Conservation (phyloP, 2,329 filamentous ascomycete species). For the Juglanconis juglandina region DNA sequence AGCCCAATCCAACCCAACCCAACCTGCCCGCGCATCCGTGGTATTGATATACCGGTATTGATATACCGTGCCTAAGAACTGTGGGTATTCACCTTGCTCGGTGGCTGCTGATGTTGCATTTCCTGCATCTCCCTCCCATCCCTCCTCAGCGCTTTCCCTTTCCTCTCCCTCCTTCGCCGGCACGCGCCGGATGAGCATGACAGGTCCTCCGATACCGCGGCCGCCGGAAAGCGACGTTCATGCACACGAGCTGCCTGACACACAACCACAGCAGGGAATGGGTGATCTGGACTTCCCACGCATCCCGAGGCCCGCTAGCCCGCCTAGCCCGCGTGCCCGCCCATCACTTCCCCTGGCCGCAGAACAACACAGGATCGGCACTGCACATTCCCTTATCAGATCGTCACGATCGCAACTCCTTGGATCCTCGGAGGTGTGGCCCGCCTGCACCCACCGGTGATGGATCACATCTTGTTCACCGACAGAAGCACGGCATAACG, state of each 20-base stretch:
- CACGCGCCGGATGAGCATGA: background rate
- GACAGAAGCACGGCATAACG: background rate
- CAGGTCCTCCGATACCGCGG: background rate
- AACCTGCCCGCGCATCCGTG: too few relatives aligned
- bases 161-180: background rate
- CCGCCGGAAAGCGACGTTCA: background rate
- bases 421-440: background rate
- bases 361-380: slow-evolving; percentile 5
- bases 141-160: background rate
- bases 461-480: background rate
- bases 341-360: background rate
- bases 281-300: background rate
- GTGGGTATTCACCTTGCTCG: too few relatives aligned
- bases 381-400: slow-evolving; percentile 9
- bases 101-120: too few relatives aligned
- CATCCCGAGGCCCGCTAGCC: too few relatives aligned
- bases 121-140: background rate
- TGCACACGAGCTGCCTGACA: background rate
- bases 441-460: background rate
- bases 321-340: background rate
- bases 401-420: slow-evolving; percentile 2
- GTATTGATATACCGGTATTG: too few relatives aligned
- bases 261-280: background rate
- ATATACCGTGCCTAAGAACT: too few relatives aligned
- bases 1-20: too few relatives aligned